Base-by-base conservation (phyloP, 1,284 basidiomycete species). In the Ustilago sp. region DNA sequence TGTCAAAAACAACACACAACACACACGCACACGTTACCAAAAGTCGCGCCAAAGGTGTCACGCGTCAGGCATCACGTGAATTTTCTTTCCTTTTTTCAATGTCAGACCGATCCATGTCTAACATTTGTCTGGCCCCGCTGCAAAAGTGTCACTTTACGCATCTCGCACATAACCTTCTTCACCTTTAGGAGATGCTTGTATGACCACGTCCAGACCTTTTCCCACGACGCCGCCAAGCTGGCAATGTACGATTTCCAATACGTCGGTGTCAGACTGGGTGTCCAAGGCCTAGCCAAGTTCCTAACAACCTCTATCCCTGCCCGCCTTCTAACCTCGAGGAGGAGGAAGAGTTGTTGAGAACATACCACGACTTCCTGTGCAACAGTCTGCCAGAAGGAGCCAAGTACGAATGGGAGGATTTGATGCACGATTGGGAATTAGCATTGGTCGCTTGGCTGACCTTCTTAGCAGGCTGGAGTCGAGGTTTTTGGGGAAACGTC, bases 221-320 rank as follows among this genome's bases (percentile, higher is more conserved):
- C 56, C 13, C 38, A n/a, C 15, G 31, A 43, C 45, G 19, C 54
- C 1, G 8, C 17, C 4, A 9, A 23, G 0, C 72, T 79, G 60
- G 74, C 74, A 31, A 64, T 77, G 61, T 81, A 79, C 62, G 79
- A 81, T 34, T 81, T 81, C 39, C 79, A 81, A 28, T 81, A 79
- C 63, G 74, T 80, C 5, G 79, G 79, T 4, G 23, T 63, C 5
- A 71, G 77, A 0, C 47, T 81, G 1, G 77, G 74, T 17, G 74
- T 77, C 0, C 72, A 74, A 23, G 79, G 80, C 31, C 60, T 81
- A 0, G 74, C 65, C 63, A 79, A 81, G 57, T 77, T 79, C 36
- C 52, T 81, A 34, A 74, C 74, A 45, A 74, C 71, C 28, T 68
- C 65, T 3, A 77, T 73, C 12, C 59, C 65, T 1, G 13, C 56